A percentile compares a stretch with the other conserved stretches of the same genome.
Conservation (phyloP, 257 asterid genomes). For the Solanum tacnaense region DNA sequence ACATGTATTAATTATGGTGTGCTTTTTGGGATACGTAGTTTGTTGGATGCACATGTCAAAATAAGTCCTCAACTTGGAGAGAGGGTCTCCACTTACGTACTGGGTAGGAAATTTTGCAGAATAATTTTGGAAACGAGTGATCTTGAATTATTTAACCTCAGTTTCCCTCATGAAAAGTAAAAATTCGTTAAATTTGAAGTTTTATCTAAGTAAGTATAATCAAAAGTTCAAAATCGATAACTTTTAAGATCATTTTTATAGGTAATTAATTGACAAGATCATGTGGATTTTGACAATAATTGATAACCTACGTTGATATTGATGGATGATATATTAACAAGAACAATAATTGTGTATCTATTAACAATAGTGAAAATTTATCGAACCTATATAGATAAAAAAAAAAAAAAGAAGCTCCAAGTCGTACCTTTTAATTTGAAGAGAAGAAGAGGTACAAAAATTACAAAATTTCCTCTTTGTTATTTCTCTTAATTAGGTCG, state of each 20-base stretch:
- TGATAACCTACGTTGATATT: not conserved
- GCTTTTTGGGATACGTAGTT: not conserved
- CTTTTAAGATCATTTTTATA: too few relatives aligned
- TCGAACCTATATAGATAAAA: too few relatives aligned
- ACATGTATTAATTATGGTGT: not conserved
- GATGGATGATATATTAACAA: not conserved
- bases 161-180: rapidly evolving
- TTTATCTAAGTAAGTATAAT: not conserved
- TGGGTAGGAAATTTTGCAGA: not conserved
- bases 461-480: not conserved
- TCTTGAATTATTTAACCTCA: not conserved
- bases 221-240: too few relatives aligned
- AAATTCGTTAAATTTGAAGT: not conserved
- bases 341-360: too few relatives aligned
- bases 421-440: too few relatives aligned
- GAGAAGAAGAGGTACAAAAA: too few relatives aligned
- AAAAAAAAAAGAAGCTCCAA: too few relatives aligned
- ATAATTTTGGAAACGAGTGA: not conserved
- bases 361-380: too few relatives aligned
- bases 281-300: not conserved
- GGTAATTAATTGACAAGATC: too few relatives aligned
- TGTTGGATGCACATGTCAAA: not conserved
- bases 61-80: not conserved
- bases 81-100: not conserved
- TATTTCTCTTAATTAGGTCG: not conserved